Base-by-base conservation (phyloP, 2,329 filamentous ascomycete species). In the Graphilbum ipis-grandicollis region DNA sequence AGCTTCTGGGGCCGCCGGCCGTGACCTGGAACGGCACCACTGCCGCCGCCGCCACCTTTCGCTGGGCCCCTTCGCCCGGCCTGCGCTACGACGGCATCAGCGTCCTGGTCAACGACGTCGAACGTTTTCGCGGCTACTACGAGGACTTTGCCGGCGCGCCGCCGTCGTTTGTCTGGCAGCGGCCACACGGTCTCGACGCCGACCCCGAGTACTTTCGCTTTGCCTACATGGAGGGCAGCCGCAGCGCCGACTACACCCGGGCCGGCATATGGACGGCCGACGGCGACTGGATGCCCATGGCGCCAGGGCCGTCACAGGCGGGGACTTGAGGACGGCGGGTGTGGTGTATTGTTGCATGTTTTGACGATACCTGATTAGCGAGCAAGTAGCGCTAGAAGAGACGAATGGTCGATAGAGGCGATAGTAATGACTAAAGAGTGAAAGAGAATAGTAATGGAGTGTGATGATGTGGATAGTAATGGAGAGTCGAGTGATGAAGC, bases 31-130 rank as follows among this genome's bases (percentile, higher is more conserved):
- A 39, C 19, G 33, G 37, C 13, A 39, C 43, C 1, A 43, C 41
- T 5, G 40, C 38, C 0, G 33, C 43, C 4, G 78, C 66, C 10
- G 82, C 86, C 43, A 68, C 69, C 1, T 81, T 74, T 41, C 53
- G 52, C 3, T 75, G 68, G 71, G 55, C 56, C 2, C 41, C 52
- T 26, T 62, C 62, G 18, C 57, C 62, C 14, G 56, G 58, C 44
- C 56, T 62, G 9, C 58, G 65, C 18, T 83, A 75, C 46, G 79
- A 88, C 47, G 83, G 82, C 12, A 67, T 92, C 41, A 83, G 77
- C 50, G 67, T 90, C 14, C 60, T 92, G 0, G 79, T 92, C 44
- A 90, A 92, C 49, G 83, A 92, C 46, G 83, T 92, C 1, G 83
- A 92, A 55, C 63, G 81, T 17, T 85, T 78, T 52, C 62, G 78